phyloP scores from a whole-genome alignment of 2,329 filamentous ascomycete species.

The Monilinia fructicola region DNA sequence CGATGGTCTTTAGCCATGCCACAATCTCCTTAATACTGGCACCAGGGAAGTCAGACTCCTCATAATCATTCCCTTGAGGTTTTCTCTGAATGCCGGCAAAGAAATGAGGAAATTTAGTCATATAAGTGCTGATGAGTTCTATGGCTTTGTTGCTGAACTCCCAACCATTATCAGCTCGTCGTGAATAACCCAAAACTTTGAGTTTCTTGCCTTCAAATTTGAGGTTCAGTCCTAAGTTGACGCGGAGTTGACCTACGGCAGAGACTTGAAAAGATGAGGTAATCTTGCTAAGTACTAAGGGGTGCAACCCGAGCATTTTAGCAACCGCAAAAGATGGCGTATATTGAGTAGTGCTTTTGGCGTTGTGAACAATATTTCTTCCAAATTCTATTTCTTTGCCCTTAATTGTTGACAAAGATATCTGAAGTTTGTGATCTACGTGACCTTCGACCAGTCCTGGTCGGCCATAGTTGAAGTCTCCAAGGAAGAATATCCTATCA shows the following conservation, averaged over 20 bases:
- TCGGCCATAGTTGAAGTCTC: slow-evolving; percentile 88
- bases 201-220: slow-evolving; percentile 96
- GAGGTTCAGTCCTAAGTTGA: slow-evolving; percentile 91
- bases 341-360: slow-evolving; percentile 72
- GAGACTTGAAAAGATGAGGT: slow-evolving; percentile 90
- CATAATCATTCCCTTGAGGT: slow-evolving; percentile 79
- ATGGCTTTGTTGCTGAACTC: slow-evolving; percentile 89
- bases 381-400: slow-evolving; percentile 80
- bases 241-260: slow-evolving; percentile 69
- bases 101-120: slow-evolving; percentile 92
- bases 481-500: slow-evolving; percentile 87
- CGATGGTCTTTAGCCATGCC: slow-evolving; percentile 86
- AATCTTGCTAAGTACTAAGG: slow-evolving; percentile 89
- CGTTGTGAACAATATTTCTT: slow-evolving; percentile 66
- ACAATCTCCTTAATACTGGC: slow-evolving; percentile 89
- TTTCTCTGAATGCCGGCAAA: slow-evolving; percentile 85
- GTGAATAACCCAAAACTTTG: slow-evolving; percentile 94
- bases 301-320: slow-evolving; percentile 75
- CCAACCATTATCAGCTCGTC: slow-evolving; percentile 84
- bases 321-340: slow-evolving; percentile 87
- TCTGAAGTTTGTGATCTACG: slow-evolving; percentile 69
- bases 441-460: slow-evolving; percentile 82
- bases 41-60: slow-evolving; percentile 81
- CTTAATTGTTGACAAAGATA: slow-evolving; percentile 72
- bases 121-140: slow-evolving; percentile 79